Evolutionary conservation across 345 rosid species (phyloP), one percentile per base, ranked within the genome.

Genomic region (Citrus australasica): DNA sequence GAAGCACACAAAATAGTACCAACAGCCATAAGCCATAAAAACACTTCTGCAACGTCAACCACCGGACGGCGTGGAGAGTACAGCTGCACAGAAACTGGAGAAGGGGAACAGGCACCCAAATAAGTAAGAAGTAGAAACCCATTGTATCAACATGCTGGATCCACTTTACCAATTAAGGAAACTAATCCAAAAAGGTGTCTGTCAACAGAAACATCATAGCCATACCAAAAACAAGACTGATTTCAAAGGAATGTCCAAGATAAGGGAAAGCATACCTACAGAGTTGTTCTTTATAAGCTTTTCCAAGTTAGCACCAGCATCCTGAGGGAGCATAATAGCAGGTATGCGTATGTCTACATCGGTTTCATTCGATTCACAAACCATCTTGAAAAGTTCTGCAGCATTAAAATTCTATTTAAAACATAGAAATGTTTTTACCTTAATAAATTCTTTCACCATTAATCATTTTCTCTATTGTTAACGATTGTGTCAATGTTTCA

Each of bases 1-100:
- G 98, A 91, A 76, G 97, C 95, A 86, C 97, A 91, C 76, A 94
- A 81, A 59, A 96, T 94, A 76, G 97, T 94, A 71, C 97, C 94
- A 60, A 92, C 97, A 78, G 99, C 99, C 97, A 96, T 94, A 76
- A 96, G 95, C 99, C 99, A 96, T 30, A 96, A 83, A 80, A 96
- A 96, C 69, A 96, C 97, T 91, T 96, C 99, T 56, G 99, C 98
- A 79, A 94, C 92, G 73, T 96, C 99, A 78, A 96, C 97, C 28
- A 87, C 80, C 25, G 98, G 97, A 58, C 99, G 98, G 76, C 63
- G 85, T 17, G 99, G 99, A 35, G 99, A 94, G 88, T 94, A 96
- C 61, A 94, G 81, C 83, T 91, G 95, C 83, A 96, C 89, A 69
- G 85, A 81, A 87, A 96, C 99, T 96, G 94, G 82, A 84, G 79